Percentiles rank a stretch among this genome's conserved stretches.
Evolutionary conservation across 805 yeast species (phyloP).

Genomic region (Starmerella cellae): DNA sequence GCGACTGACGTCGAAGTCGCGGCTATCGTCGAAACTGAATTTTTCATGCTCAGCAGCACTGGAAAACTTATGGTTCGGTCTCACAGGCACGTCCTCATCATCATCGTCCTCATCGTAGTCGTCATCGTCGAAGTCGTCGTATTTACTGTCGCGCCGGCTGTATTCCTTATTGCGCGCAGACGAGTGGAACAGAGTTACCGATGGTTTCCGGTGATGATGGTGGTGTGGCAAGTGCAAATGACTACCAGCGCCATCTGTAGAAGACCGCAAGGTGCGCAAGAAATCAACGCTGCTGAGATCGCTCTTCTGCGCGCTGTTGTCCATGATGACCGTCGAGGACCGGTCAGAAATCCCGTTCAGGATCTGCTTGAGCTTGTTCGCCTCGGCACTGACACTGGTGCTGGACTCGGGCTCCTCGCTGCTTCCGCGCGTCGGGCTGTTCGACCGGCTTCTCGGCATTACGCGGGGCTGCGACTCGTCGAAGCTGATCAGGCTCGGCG

Average conservation of each 20-base stretch:
- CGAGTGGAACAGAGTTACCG: neutral
- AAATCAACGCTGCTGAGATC: slow-evolving; percentile 29
- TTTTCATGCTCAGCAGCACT: neutral
- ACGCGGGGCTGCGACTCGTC: neutral
- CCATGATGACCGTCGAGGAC: slow-evolving; percentile 26
- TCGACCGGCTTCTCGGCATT: neutral
- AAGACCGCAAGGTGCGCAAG: slow-evolving; percentile 24
- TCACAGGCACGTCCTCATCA: neutral
- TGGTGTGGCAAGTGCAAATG: slow-evolving; percentile 4
- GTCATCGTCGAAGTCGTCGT: slow-evolving; percentile 4
- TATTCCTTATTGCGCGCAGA: neutral
- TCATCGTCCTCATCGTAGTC: slow-evolving; percentile 1
- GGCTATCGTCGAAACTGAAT: neutral
- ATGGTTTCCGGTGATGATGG: slow-evolving; percentile 1
- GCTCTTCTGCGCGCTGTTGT: slow-evolving; percentile 17
- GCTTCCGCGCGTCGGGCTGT: neutral
- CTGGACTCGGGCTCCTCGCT: neutral
- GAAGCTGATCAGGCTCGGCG: neutral
- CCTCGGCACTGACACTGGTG: slow-evolving; percentile 11
- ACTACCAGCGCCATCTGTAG: slow-evolving; percentile 10
- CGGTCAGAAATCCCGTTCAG: slow-evolving; percentile 28
- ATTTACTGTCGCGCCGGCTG: neutral
- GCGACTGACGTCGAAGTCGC: neutral
- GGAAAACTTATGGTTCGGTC: neutral
- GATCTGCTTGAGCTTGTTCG: slow-evolving; percentile 24